Conservation (phyloP, 2,329 filamentous ascomycete species). For the Ambrosiella beaveri region DNA sequence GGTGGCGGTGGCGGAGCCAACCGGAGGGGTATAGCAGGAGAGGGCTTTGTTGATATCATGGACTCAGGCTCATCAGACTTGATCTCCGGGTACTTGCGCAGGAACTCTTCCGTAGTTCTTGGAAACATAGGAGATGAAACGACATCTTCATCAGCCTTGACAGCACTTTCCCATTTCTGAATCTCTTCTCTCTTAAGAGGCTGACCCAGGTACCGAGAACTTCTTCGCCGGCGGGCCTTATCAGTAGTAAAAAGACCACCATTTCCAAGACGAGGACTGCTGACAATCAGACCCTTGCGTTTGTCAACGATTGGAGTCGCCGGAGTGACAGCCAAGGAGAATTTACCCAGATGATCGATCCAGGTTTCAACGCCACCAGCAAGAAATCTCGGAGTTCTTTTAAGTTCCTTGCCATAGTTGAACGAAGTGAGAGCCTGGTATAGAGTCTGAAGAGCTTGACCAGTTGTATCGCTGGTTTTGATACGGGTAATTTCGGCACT, state of each 20-base stretch:
- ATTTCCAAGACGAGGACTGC: neutral
- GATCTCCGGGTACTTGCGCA: constrained; percentile 62
- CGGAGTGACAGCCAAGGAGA: constrained; percentile 36
- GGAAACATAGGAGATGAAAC: constrained; percentile 38
- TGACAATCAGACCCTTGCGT: constrained; percentile 6
- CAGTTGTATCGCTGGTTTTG: neutral
- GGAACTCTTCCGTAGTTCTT: constrained; percentile 65
- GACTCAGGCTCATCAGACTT: constrained; percentile 39
- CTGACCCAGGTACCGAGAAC: constrained; percentile 34
- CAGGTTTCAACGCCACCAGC: constrained; percentile 74
- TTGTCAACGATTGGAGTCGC: constrained; percentile 20
- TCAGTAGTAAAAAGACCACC: neutral
- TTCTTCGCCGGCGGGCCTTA: constrained; percentile 17
- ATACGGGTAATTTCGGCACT: constrained; percentile 32
- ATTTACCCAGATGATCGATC: constrained; percentile 61
- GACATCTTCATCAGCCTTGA: constrained; percentile 44
- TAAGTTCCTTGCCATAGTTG: constrained; percentile 61
- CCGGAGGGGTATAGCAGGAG: constrained; percentile 1
- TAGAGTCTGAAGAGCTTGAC: constrained; percentile 30
- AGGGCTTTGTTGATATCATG: constrained; percentile 30
- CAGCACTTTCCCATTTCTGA: constrained; percentile 59
- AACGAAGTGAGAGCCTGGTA: constrained; percentile 69
- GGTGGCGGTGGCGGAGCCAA: neutral
- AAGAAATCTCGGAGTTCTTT: constrained; percentile 57
- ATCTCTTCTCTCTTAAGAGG: constrained; percentile 70